Conservation (phyloP, 2,329 filamentous ascomycete genomes). For the Alternaria metachromatica region DNA sequence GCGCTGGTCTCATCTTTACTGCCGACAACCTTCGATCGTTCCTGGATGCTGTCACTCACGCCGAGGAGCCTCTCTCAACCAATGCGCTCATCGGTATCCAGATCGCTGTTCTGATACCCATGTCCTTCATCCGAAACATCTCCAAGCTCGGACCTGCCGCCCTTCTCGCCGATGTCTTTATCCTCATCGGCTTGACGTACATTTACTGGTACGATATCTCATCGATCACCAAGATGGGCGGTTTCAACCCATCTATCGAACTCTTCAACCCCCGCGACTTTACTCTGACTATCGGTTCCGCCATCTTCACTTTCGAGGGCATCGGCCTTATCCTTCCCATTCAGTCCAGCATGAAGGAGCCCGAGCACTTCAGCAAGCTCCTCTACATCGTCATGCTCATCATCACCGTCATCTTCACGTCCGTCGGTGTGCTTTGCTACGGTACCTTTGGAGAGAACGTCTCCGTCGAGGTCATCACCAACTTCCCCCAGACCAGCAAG, state of each 20-base stretch:
- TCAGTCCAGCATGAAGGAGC: constrained; percentile 75
- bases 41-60: constrained; percentile 65
- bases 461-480: constrained; percentile 76
- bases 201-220: constrained; percentile 75
- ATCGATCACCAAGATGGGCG: constrained; percentile 59
- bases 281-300: constrained; percentile 73
- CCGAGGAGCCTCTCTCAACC: constrained; percentile 59
- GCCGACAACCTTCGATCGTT: constrained; percentile 77
- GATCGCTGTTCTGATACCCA: constrained; percentile 68
- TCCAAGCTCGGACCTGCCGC: constrained; percentile 74
- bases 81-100: constrained; percentile 70
- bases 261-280: constrained; percentile 74
- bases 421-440: constrained; percentile 75
- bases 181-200: constrained; percentile 72
- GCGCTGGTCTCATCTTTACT: constrained; percentile 77
- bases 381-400: constrained; percentile 74
- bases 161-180: constrained; percentile 74
- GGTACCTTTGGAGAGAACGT: constrained; percentile 74
- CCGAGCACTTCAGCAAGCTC: constrained; percentile 70
- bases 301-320: constrained; percentile 81
- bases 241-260: constrained; percentile 66
- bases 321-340: constrained; percentile 80
- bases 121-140: constrained; percentile 76
- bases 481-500: constrained; percentile 72
- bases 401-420: constrained; percentile 75